These are phyloP conservation scores for Termitomyces sp. DNA, from an alignment of 1,284 basidiomycete genomes.

Conservation along the genomic window DNA sequence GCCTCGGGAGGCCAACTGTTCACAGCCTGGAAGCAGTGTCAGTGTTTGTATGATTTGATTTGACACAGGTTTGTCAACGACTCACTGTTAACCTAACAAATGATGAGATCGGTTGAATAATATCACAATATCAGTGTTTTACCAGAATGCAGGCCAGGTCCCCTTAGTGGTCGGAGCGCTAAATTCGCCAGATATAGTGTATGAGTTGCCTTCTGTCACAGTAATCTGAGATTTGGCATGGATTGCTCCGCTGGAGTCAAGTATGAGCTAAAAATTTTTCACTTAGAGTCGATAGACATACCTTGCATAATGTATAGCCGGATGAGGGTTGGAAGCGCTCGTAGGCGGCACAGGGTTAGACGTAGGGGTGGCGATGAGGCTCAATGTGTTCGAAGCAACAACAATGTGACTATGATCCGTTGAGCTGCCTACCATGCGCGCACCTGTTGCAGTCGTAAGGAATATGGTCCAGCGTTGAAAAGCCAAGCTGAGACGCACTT, in stretches of 20 bases:
- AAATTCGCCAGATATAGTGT: conserved; percentile 39
- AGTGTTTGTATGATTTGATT: not conserved
- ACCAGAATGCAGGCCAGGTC: conserved; percentile 44
- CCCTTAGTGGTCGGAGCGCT: conserved; percentile 35
- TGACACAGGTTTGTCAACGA: not conserved
- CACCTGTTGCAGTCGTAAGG: conserved; percentile 23
- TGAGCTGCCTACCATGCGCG: conserved; percentile 38
- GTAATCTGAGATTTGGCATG: conserved; percentile 41
- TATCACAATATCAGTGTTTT: not conserved
- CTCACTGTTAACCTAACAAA: conserved; percentile 29
- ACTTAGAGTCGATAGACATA: conserved; percentile 5
- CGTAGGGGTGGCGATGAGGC: conserved; percentile 37
- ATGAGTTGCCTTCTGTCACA: conserved; percentile 31
- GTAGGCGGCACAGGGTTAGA: conserved; percentile 34
- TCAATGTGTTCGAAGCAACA: conserved; percentile 34
- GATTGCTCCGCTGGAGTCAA: conserved; percentile 31
- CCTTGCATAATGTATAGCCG: conserved; percentile 38
- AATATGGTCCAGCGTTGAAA: not conserved
- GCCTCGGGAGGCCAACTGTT: conserved; percentile 39
- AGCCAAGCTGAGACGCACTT: conserved; percentile 23
- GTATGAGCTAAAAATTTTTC: not conserved
- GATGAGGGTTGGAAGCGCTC: conserved; percentile 34
- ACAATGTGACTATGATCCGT: conserved; percentile 35
- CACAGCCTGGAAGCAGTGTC: conserved; percentile 27
- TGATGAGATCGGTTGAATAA: not conserved